phyloP scores from a whole-genome alignment of 305 asterid species.

The Rubia occidens region DNA sequence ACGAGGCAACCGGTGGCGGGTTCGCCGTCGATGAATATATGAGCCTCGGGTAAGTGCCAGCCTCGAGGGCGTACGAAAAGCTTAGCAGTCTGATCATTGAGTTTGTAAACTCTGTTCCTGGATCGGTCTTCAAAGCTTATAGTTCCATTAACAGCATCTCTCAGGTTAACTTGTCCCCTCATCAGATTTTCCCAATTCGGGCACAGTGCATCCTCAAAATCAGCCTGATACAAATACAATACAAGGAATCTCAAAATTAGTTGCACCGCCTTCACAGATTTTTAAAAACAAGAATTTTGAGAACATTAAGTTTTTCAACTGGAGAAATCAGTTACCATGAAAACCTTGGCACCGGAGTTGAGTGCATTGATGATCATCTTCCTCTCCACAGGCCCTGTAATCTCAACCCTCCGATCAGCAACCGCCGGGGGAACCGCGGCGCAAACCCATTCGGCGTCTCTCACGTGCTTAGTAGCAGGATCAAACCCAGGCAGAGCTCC shows the following conservation, averaged over 20 bases:
- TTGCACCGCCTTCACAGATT: too few relatives aligned
- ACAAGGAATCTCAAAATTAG: not conserved
- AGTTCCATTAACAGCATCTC: constrained; percentile 71
- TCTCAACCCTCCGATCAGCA: constrained; percentile 86
- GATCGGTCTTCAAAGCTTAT: constrained; percentile 67
- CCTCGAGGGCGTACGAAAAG: constrained; percentile 93
- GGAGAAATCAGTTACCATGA: constrained; percentile 44
- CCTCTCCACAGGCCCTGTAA: constrained; percentile 92
- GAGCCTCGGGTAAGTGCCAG: constrained; percentile 95
- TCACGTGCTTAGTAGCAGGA: constrained; percentile 54
- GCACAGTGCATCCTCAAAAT: constrained; percentile 72
- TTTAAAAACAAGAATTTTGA: not conserved
- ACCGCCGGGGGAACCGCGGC: constrained; percentile 58
- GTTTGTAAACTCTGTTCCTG: constrained; percentile 63
- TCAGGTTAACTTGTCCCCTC: constrained; percentile 70
- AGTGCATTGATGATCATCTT: constrained; percentile 95
- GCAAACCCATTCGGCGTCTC: constrained; percentile 71
- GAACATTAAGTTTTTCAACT: not conserved
- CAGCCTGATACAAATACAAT: constrained; percentile 30
- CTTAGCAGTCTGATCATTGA: constrained; percentile 61
- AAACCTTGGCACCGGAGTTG: constrained; percentile 94
- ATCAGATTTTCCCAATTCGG: constrained; percentile 94
- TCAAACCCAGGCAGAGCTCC: constrained; percentile 71
- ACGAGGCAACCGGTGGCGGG: constrained; percentile 72
- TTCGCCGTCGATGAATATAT: constrained; percentile 80